Conservation (phyloP, 352 stramenopile species). For the Phytopythium mirpurense region DNA sequence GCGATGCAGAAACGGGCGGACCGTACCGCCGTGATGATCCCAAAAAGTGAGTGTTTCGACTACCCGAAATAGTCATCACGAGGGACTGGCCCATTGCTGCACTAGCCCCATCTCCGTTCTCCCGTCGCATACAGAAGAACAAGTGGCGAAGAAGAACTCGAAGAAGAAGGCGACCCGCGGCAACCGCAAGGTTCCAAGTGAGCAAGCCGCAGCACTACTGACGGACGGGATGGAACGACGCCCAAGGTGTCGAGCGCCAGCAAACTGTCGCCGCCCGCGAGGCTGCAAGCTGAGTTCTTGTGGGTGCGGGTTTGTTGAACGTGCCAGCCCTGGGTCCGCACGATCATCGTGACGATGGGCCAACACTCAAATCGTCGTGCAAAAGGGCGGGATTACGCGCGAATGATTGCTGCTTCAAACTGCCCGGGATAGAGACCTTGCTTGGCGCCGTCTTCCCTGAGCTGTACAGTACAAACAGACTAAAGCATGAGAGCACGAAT, state of each 20-base stretch:
- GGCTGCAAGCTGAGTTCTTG: neutral
- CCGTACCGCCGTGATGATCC: constrained; percentile 1
- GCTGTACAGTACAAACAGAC: too few relatives aligned
- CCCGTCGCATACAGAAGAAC: neutral
- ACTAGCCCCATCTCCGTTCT: constrained; percentile 1
- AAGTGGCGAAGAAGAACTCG: neutral
- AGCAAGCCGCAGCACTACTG: constrained; percentile 1
- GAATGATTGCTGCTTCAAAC: constrained; percentile 4
- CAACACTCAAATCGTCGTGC: too few relatives aligned
- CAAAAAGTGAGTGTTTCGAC: constrained; percentile 6
- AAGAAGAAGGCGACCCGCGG: neutral
- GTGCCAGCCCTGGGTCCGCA: neutral
- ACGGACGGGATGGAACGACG: neutral
- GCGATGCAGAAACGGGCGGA: neutral
- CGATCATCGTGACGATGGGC: too few relatives aligned
- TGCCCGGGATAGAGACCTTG: too few relatives aligned
- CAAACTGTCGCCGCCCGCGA: neutral
- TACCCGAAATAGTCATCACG: constrained; percentile 10
- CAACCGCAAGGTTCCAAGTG: constrained; percentile 1
- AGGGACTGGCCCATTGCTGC: constrained; percentile 1
- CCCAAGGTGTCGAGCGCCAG: neutral
- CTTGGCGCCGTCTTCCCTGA: too few relatives aligned
- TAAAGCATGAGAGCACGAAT: too few relatives aligned
- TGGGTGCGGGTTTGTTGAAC: neutral
- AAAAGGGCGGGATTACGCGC: constrained; percentile 2